Evolutionary conservation across 192 early-diverging fungal genomes (phyloP), one percentile per base, ranked within the genome.

Genomic region (Podila clonocystis): DNA sequence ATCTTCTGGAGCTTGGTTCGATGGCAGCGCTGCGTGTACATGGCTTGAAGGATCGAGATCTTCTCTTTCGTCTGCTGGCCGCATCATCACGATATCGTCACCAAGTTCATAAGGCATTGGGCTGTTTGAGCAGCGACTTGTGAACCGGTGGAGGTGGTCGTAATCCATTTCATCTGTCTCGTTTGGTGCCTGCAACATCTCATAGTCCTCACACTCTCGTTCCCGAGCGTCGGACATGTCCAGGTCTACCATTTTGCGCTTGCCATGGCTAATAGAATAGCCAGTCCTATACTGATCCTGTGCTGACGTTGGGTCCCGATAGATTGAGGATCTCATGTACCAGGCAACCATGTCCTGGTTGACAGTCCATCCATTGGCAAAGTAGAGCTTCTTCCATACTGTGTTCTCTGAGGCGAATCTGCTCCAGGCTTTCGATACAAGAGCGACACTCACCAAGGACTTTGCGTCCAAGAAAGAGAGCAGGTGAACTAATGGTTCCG

Each of bases 321-420:
- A n/a, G n/a, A 49, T 33, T 31, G 34, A 24, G 30, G 34, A 68
- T 20, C 49, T n/a, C 15, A 83, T 45, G 60, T 83, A 85, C 75
- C 75, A 82, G 29, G 83, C 76, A 12, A 85, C 48, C 72, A 85
- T 72, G 6, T 67, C 75, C 20, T 70, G 65, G 58, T 84, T 84
- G 8, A 83, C 83, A 4, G 73, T 74, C 83, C 85, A 82, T 49
- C 82, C 83, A 22, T 74, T 82, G 33, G 58, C 38, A 24, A 82
- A 67, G 55, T 86, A 94, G 15, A 92, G 70, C 19, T 73, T 66
- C 50, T 86, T 78, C 94, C 94, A 95, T 3, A 93, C 55, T 8
- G 67, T 58, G 64, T 90, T 88, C 70, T 95, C 94, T 19, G 73
- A 72, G 13, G 87, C 87, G n/a, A 90, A 70, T 69, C 74, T 73